Conservation (phyloP, 306 rosid genomes). For the Begonia loranthoides region DNA sequence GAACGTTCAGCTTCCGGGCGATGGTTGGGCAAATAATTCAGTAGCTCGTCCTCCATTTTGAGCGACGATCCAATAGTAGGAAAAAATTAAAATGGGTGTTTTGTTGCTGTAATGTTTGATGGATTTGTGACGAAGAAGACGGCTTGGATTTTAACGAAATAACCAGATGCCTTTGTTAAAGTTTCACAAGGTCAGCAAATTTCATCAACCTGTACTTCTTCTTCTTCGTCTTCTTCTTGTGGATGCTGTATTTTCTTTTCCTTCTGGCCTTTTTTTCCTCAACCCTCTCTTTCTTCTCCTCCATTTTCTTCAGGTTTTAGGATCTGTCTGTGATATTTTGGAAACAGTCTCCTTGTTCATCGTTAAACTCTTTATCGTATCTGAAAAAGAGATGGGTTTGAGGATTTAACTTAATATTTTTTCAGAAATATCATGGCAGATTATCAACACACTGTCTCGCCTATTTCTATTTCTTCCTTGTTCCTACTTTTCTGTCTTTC, state of each 20-base stretch:
- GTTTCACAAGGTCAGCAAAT: not conserved
- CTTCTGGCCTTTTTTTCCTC: not conserved
- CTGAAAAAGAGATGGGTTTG: too few species aligned
- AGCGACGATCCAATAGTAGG: not conserved
- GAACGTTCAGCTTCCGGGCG: constrained; percentile 60
- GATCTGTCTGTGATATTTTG: not conserved
- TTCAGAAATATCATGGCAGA: too few species aligned
- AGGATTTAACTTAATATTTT: too few species aligned
- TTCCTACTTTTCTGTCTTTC: too few species aligned
- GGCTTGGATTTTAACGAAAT: not conserved
- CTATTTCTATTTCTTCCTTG: too few species aligned
- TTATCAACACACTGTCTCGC: too few species aligned
- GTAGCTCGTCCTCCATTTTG: not conserved
- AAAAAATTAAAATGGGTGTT: not conserved
- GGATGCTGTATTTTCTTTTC: too few species aligned
- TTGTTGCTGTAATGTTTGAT: not conserved
- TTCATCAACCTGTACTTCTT: not conserved
- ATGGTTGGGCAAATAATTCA: not conserved
- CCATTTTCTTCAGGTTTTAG: not conserved
- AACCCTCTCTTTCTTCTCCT: not conserved
- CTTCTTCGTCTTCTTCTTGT: not conserved
- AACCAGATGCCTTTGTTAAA: too few species aligned
- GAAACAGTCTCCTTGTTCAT: not conserved
- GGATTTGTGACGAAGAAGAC: not conserved
- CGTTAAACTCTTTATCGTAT: not conserved